Evolutionary conservation across 2,329 filamentous ascomycete species (phyloP), one percentile per base, ranked within the genome.

Genomic region (Lasiodiplodia sp.): DNA sequence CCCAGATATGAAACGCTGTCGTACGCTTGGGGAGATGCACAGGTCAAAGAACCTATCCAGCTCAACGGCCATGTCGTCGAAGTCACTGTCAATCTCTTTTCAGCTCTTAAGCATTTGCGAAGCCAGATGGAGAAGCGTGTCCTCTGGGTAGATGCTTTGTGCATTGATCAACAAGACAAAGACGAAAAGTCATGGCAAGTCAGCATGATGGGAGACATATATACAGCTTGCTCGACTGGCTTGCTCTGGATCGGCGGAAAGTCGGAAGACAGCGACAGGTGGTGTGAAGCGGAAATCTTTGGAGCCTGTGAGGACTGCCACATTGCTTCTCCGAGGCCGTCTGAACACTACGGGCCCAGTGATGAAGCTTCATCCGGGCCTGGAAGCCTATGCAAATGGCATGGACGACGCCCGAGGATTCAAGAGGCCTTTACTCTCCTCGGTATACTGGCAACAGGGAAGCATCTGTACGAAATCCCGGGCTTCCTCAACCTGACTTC

Each of bases 1-100:
- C 47, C 53, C 10, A 34, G 56, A 4, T 70, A 49, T 25, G 21
- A 70, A 14, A 62, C 69, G 11, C 57, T 70, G 31, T 70, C 69
- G 6, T 70, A 71, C 40, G 62, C 51, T 3, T 69, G 69, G 68
- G 69, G 68, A 10, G 65, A 71, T 34, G 57, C 34, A 55, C 10
- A 64, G 55, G 38, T 52, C 25, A 62, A 2, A 3, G 18, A n/a
- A 12, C 8, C 38, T 2, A 49, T 62, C 5, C n/a, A 31, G 8
- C 16, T 47, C 23, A 40, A 49, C 11, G 38, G 38, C 11, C 18
- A 37, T 18, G 7, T 16, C 1, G 23, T 49, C 5, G 14, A 31
- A 4, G 58, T 62, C 14, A 62, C 58, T 23, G 14, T 34, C 23
- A 62, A 49, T 16, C 38, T 62, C 14, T 28, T 21, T n/a, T 62